These are phyloP conservation scores for Penicillium decumbens DNA, from an alignment of 2,329 filamentous ascomycete species.

Conservation along the genomic window DNA sequence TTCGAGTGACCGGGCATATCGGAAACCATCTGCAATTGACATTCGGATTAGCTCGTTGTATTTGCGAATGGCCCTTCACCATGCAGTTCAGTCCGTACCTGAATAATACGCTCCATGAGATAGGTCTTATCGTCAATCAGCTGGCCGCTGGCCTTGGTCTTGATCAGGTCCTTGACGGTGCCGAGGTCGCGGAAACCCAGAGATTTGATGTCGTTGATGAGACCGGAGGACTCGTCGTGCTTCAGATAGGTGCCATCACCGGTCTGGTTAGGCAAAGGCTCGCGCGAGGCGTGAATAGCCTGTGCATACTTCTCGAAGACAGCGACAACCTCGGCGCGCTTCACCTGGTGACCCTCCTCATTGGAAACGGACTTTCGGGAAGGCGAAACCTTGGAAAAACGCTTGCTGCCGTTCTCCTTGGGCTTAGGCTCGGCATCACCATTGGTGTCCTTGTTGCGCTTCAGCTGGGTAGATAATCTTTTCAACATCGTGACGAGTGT, in stretches of 20 bases:
- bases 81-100: conserved; percentile 30
- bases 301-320: conserved; percentile 45
- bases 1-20: conserved; percentile 60
- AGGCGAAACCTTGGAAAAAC: conserved; percentile 31
- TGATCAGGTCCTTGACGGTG: conserved; percentile 59
- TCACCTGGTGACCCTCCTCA: conserved; percentile 30
- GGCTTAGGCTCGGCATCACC: conserved; percentile 32
- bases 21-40: conserved; percentile 53
- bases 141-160: conserved; percentile 59
- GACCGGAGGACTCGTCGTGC: conserved; percentile 48
- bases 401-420: conserved; percentile 28
- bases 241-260: conserved; percentile 59
- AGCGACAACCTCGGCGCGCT: conserved; percentile 38
- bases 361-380: conserved; percentile 24
- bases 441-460: conserved; percentile 34
- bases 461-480: conserved; percentile 40
- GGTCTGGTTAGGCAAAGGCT: conserved; percentile 60
- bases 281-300: conserved; percentile 51
- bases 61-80: neutral
- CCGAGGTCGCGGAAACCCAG: conserved; percentile 57
- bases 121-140: conserved; percentile 70
- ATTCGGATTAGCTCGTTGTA: neutral
- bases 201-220: conserved; percentile 55
- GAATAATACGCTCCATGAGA: conserved; percentile 69
- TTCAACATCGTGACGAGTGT: conserved; percentile 34